Evolutionary conservation across 306 rosid species (phyloP), one percentile per base, ranked within the genome.

Genomic region (Dryas alaskensis): DNA sequence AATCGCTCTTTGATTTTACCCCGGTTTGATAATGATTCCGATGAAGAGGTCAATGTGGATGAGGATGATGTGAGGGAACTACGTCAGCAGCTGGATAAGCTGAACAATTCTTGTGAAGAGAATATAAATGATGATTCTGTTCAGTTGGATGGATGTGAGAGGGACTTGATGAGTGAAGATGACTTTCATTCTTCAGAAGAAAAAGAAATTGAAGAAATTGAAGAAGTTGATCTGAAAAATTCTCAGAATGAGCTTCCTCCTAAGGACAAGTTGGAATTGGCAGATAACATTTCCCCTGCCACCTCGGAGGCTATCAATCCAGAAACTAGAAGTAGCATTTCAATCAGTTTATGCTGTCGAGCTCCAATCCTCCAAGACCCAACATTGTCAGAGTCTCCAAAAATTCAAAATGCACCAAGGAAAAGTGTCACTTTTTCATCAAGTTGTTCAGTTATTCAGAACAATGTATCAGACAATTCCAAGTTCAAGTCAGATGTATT

Each of bases 331-430:
- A 89, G 78, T 51, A 83, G 90, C 81, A 81, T 88, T 79, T 92
- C 95, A n/a, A 82, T 94, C 72, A 84, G 84, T 59, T 84, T 91
- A 67, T 58, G 82, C 54, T 25, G 78, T 61, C 84, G 44, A 79
- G 81, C 92, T 67, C 86, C 92, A 47, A 78, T 82, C 66, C 84
- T 91, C 43, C 92, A 87, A 81, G 98, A 84, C 74, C 99, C 97
- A 50, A 79, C 71, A 19, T 55, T 90, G 81, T 84, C 98, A 0
- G 99, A 94, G 83, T 94, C 99, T 79, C 99, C 99, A 31, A 94
- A 88, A 84, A 70, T 94, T 65, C 87, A 90, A 71, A 94, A 87
- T 69, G 51, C 78, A 60, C 89, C 76, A 54, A 87, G 92, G 84
- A 89, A 86, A 79, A 91, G 98, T 60, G 67, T 86, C 81, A 80